These are phyloP conservation scores for Berberis thunbergii DNA, from an alignment of 164 flowering plant genomes.

Conservation along the genomic window DNA sequence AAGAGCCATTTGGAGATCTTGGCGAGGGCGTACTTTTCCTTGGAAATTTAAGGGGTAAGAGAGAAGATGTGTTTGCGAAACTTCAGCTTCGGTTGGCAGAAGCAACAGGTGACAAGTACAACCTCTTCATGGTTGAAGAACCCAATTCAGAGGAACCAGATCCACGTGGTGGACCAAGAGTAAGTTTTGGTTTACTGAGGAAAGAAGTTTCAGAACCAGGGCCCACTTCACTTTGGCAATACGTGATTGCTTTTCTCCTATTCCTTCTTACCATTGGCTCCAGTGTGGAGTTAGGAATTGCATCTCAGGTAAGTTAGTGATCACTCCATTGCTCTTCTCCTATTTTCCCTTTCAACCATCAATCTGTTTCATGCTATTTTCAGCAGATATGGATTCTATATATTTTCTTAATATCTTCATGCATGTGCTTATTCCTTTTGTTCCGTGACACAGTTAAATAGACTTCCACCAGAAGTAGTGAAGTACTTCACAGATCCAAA, in stretches of 20 bases:
- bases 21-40: constrained; percentile 93
- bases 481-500: constrained; percentile 94
- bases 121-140: constrained; percentile 94
- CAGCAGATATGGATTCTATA: neutral
- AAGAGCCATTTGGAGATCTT: constrained; percentile 93
- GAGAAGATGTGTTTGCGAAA: constrained; percentile 83
- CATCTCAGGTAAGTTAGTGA: constrained; percentile 66
- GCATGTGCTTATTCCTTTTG: neutral
- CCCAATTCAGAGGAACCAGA: constrained; percentile 91
- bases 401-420: constrained; percentile 5
- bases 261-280: constrained; percentile 87
- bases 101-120: constrained; percentile 77
- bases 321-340: neutral
- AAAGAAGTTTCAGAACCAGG: constrained; percentile 96
- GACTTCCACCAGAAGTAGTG: constrained; percentile 91
- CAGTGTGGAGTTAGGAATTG: constrained; percentile 90
- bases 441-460: constrained; percentile 46
- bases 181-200: constrained; percentile 90
- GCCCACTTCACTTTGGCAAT: constrained; percentile 95
- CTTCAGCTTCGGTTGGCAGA: constrained; percentile 66
- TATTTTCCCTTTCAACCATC: neutral
- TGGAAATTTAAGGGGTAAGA: constrained; percentile 88
- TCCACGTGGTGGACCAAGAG: constrained; percentile 97
- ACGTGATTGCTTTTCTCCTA: constrained; percentile 80
- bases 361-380: too few relatives aligned